Evolutionary conservation across 2,329 filamentous ascomycete species (phyloP).

Genomic region (Ceratocystis destructans): DNA sequence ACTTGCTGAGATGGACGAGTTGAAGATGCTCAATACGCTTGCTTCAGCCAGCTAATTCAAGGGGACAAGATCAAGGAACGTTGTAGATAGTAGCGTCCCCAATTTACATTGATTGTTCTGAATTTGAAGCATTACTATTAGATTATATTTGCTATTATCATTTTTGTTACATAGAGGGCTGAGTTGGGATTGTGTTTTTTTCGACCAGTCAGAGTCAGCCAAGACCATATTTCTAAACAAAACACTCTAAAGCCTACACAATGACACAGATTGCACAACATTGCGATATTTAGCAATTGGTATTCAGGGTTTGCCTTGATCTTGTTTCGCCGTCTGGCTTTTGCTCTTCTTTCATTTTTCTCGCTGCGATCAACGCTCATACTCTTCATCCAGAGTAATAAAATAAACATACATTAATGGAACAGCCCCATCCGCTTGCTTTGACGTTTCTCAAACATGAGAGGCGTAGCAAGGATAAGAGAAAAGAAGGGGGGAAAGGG

Average conservation of each 20-base stretch:
- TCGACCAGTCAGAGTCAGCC: neutral
- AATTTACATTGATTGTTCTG: constrained; percentile 20
- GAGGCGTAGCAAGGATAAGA: neutral
- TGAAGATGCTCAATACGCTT: constrained; percentile 7
- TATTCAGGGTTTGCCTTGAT: neutral
- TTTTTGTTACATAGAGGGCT: neutral
- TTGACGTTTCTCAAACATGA: neutral
- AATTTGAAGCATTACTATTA: constrained; percentile 18
- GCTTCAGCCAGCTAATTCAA: neutral
- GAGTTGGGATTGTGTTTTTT: constrained; percentile 5
- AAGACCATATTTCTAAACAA: neutral
- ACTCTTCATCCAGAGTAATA: neutral
- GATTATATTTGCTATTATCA: neutral
- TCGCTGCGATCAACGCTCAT: neutral
- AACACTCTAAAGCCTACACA: neutral
- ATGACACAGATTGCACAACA: neutral
- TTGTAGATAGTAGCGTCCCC: no score
- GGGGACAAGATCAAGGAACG: neutral
- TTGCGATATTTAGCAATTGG: constrained; percentile 1
- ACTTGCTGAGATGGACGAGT: constrained; percentile 47
- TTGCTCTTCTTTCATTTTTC: neutral
- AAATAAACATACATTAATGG: neutral
- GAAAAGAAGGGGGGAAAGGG: neutral
- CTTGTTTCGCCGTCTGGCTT: neutral
- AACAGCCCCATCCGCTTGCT: neutral